A percentile compares a stretch with the other conserved stretches of the same genome.
Evolutionary conservation across 257 asterid species (phyloP).

Genomic region (Fraxinus cuspidata): DNA sequence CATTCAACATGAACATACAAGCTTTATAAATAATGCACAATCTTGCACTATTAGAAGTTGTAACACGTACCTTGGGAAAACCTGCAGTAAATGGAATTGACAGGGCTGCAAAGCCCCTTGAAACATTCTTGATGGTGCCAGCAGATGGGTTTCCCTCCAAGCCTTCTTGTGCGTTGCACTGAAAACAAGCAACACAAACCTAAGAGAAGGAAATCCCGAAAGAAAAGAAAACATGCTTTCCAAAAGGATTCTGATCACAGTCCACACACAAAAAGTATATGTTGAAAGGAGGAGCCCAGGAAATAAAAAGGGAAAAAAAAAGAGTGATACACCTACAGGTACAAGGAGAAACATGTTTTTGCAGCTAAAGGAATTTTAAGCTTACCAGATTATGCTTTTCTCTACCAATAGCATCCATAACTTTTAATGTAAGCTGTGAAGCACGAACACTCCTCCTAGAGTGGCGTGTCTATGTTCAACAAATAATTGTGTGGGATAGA

Average conservation of each 20-base stretch:
- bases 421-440: not conserved
- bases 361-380: not conserved
- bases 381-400: not conserved
- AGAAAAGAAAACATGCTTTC: conserved; percentile 10
- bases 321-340: no score
- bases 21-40: not conserved
- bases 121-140: conserved; percentile 63
- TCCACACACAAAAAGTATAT: not conserved
- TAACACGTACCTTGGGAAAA: conserved; percentile 66
- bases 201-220: conserved; percentile 22
- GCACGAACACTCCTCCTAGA: not conserved
- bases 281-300: not conserved
- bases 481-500: not conserved
- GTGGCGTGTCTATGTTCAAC: not conserved
- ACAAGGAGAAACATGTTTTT: not conserved
- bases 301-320: no score
- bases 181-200: conserved; percentile 9
- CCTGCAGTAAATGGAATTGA: conserved; percentile 69
- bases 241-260: not conserved
- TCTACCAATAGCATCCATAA: not conserved
- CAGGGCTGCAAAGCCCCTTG: conserved; percentile 72
- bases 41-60: not conserved
- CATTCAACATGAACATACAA: not conserved
- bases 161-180: conserved; percentile 91
- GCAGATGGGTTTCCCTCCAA: conserved; percentile 83